Evolutionary conservation across 257 asterid genomes (phyloP).

Genomic region (Jacaranda mimosifolia): DNA sequence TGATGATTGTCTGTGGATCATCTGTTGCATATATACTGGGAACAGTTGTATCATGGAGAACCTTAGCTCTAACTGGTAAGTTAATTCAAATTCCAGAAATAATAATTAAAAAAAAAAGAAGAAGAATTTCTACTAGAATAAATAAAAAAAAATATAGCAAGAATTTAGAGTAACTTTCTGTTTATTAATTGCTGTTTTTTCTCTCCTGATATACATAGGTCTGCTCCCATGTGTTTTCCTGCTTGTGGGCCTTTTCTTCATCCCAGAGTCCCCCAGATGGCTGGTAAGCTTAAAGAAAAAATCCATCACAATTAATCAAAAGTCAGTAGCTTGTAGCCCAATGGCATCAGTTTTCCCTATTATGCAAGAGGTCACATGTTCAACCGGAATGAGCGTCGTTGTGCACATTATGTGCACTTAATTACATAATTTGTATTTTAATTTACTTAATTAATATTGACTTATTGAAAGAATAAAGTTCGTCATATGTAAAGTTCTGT

Average conservation of each 20-base stretch:
- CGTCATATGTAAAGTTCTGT: too few relatives aligned
- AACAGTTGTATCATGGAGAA: constrained; percentile 75
- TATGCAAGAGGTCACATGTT: too few relatives aligned
- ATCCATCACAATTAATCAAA: not conserved
- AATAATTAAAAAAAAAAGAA: not conserved
- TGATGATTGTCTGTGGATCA: constrained; percentile 85
- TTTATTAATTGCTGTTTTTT: not conserved
- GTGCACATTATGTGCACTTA: too few relatives aligned
- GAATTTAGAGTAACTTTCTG: constrained; percentile 3
- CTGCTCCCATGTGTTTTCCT: constrained; percentile 73
- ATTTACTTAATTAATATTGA: too few relatives aligned
- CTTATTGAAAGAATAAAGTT: too few relatives aligned
- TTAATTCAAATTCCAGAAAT: not conserved
- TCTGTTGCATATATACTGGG: constrained; percentile 75
- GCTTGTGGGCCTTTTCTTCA: constrained; percentile 71
- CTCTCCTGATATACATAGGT: constrained; percentile 48
- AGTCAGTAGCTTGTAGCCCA: too few relatives aligned
- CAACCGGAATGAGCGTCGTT: too few relatives aligned
- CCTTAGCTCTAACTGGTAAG: constrained; percentile 79
- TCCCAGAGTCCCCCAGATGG: constrained; percentile 98
- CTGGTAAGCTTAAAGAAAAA: constrained; percentile 61
- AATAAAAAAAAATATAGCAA: not conserved
- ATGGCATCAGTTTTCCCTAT: too few relatives aligned
- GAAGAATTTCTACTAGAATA: not conserved
- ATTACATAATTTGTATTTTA: too few relatives aligned